Evolutionary conservation across 108 stramenopile genomes (phyloP).

Genomic region (Aureococcus anophagefferens): DNA sequence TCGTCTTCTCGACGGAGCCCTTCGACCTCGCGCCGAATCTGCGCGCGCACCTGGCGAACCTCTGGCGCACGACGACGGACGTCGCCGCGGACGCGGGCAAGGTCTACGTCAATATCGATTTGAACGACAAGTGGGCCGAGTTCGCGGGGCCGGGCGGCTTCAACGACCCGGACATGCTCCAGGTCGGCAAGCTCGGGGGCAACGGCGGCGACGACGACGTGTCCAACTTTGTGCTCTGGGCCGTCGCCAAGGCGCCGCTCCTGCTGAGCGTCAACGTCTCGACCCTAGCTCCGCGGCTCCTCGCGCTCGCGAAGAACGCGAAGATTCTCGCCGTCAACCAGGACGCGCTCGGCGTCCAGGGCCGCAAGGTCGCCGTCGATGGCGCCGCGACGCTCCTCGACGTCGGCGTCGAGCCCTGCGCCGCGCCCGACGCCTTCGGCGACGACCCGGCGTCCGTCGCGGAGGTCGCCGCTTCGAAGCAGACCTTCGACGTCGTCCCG

Average conservation of each 20-base stretch:
- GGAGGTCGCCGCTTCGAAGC: too few relatives aligned
- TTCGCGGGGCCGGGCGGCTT: slow-evolving; percentile 42
- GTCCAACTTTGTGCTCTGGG: slow-evolving; percentile 46
- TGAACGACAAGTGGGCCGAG: slow-evolving; percentile 19
- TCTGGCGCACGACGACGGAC: slow-evolving; percentile 50
- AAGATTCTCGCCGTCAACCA: too few relatives aligned
- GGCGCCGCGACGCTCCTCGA: too few relatives aligned
- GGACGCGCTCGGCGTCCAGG: too few relatives aligned
- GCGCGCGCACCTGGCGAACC: slow-evolving; percentile 39
- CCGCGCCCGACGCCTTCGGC: too few relatives aligned
- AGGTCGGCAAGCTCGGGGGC: slow-evolving; percentile 35
- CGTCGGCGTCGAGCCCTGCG: too few relatives aligned
- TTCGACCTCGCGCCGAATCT: slow-evolving; percentile 34
- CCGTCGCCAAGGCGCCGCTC: slow-evolving; percentile 44
- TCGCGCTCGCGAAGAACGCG: too few relatives aligned
- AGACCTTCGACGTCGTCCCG: too few relatives aligned
- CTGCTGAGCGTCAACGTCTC: slow-evolving; percentile 44
- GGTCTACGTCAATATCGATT: slow-evolving; percentile 11
- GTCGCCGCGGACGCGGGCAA: slow-evolving; percentile 33
- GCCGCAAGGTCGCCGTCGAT: too few relatives aligned
- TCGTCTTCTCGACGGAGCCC: slow-evolving; percentile 54
- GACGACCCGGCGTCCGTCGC: too few relatives aligned
- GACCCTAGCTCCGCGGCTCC: slow-evolving; percentile 15
- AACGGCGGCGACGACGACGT: slow-evolving; percentile 32
- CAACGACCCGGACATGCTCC: slow-evolving; percentile 56